Percentiles rank a stretch among this genome's conserved stretches.
phyloP scores from a whole-genome alignment of 2,329 filamentous ascomycete genomes.

The Phoma sp. region DNA sequence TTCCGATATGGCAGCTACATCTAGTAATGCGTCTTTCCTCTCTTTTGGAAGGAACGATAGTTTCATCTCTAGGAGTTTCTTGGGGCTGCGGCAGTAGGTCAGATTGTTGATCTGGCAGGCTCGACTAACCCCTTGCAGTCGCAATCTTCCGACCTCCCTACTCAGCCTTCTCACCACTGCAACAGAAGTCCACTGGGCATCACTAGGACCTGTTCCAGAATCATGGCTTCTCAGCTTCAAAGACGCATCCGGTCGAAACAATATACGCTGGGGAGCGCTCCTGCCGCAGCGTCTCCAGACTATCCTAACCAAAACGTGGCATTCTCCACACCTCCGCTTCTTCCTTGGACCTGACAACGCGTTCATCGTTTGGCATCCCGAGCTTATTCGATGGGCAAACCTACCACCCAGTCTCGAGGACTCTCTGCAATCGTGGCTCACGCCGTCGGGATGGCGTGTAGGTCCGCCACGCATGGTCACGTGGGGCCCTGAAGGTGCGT shows the following conservation, averaged over 20 bases:
- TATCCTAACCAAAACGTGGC: constrained; percentile 33
- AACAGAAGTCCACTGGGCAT: constrained; percentile 42
- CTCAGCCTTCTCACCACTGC: constrained; percentile 34
- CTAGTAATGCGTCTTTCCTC: constrained; percentile 38
- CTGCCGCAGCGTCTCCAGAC: constrained; percentile 30
- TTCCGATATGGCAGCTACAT: constrained; percentile 33
- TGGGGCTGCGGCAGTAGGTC: constrained; percentile 41
- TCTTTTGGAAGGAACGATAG: constrained; percentile 43
- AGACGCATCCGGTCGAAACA: constrained; percentile 32
- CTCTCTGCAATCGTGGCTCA: constrained; percentile 44
- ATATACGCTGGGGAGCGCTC: constrained; percentile 37
- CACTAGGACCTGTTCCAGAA: constrained; percentile 34
- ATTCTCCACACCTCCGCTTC: constrained; percentile 37
- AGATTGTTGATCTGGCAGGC: not conserved
- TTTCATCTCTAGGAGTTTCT: constrained; percentile 40
- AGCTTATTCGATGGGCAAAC: constrained; percentile 40
- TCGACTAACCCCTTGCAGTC: constrained; percentile 21
- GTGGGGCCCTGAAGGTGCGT: constrained; percentile 41
- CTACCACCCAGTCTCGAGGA: constrained; percentile 39
- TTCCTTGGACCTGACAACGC: constrained; percentile 39
- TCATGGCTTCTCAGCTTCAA: constrained; percentile 45
- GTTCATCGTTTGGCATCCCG: constrained; percentile 45
- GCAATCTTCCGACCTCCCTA: constrained; percentile 37
- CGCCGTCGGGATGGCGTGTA: constrained; percentile 45
- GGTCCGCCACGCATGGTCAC: constrained; percentile 42